Evolutionary conservation across 139 green algal species (phyloP), one percentile per base, ranked within the genome.

Genomic region (Volvox reticuliferus): DNA sequence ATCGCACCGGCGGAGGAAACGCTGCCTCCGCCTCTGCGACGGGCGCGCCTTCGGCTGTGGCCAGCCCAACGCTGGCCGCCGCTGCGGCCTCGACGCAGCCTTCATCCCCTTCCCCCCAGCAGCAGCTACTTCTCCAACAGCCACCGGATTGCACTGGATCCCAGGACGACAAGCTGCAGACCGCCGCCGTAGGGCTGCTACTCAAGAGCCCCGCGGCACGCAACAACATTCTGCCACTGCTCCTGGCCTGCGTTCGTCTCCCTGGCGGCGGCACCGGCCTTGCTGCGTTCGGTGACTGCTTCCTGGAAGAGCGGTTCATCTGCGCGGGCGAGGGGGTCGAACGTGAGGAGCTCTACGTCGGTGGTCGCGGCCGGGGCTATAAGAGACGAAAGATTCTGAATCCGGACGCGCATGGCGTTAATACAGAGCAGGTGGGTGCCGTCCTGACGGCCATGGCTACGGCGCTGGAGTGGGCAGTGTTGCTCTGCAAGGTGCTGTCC

Each of bases 371-470:
- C 18, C 37, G 85, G 12, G 85, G 85, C 28, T 89, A 89, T 68
- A 67, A 67, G 69, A n/a, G 44, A 50, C 44, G 69, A 26, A 78
- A 78, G 37, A 76, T 89, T 33, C 69, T 89, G 17, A 82, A 82
- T 68, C 85, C 85, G 32, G 69, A 82, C 12, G 85, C 69, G 19
- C 85, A 89, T 19, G 85, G 85, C n/a, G 85, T 89, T 16, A 75
- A 89, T 21, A 22, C 69, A 16, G 81, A 61, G 0, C 35, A 68
- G 35, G 67, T 88, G 65, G 68, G 63, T 12, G 36, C 3, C 16
- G 85, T 82, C 28, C 12, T 71, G 14, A 55, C 44, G 6, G 85
- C 85, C 44, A 82, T 89, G 69, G n/a, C 85, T 28, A 16, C 44
- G 0, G 71, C 85, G 19, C 37, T 89, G 18, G 85, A 89, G 85